Percentiles rank a stretch among this genome's conserved stretches.
Evolutionary conservation across 768 basidiomycete species (phyloP).

Genomic region (Mycena sanguinolenta): DNA sequence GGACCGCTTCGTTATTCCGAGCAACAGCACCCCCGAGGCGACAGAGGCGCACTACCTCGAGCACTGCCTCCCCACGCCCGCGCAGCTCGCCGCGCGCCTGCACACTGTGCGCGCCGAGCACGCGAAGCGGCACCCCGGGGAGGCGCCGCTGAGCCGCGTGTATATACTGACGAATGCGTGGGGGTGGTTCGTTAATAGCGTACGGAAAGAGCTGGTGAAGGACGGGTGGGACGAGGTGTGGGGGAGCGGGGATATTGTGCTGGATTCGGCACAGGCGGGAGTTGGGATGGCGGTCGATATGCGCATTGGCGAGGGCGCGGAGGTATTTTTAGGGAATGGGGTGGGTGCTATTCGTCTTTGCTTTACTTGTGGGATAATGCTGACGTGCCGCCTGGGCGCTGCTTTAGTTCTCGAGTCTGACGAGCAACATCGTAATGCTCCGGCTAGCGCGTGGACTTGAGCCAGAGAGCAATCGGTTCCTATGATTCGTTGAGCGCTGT

Average conservation of each 20-base stretch:
- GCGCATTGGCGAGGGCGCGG: conserved; percentile 56
- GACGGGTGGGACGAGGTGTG: conserved; percentile 68
- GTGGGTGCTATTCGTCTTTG: not conserved
- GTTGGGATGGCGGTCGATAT: conserved; percentile 56
- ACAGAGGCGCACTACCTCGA: conserved; percentile 51
- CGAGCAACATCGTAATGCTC: conserved; percentile 56
- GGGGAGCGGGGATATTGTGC: conserved; percentile 54
- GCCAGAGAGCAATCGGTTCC: conserved; percentile 35
- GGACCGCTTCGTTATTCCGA: conserved; percentile 54
- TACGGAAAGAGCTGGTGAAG: conserved; percentile 50
- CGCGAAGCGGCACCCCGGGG: conserved; percentile 40
- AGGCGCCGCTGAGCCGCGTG: conserved; percentile 44
- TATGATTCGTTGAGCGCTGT: no score
- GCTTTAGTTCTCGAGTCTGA: conserved; percentile 51
- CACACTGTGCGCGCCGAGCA: conserved; percentile 50
- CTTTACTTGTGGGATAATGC: not conserved
- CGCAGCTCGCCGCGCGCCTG: conserved; percentile 57
- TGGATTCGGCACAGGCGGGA: conserved; percentile 59
- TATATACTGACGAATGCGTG: conserved; percentile 68
- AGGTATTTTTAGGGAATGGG: conserved; percentile 59
- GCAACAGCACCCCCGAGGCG: conserved; percentile 24
- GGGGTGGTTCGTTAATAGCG: conserved; percentile 55
- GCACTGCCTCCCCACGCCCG: conserved; percentile 59
- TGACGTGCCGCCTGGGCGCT: not conserved
- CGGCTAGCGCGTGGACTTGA: conserved; percentile 41